Percentiles rank a stretch among this genome's conserved stretches.
Conservation (phyloP, 495 filamentous ascomycete species). For the Poronia punctata region DNA sequence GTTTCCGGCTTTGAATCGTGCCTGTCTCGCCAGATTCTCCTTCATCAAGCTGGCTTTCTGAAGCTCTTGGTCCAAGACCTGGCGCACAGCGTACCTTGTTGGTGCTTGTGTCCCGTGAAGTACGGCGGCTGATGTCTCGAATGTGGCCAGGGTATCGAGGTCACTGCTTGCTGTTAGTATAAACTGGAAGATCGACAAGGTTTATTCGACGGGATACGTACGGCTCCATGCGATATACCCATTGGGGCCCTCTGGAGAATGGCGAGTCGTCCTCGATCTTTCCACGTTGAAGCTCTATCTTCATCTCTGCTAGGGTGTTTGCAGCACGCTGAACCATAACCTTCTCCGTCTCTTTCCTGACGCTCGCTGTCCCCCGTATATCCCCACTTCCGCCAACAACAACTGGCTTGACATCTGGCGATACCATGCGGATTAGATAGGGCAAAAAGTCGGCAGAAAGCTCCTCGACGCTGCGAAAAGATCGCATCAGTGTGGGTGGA, state of each 20-base stretch:
- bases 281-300: slow-evolving; percentile 74
- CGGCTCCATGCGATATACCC: slow-evolving; percentile 95
- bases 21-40: slow-evolving; percentile 50
- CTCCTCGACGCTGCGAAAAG: slow-evolving; percentile 68
- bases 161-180: slow-evolving; percentile 15
- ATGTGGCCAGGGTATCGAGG: slow-evolving; percentile 62
- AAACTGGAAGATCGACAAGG: too few species aligned
- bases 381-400: slow-evolving; percentile 67
- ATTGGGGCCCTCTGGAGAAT: slow-evolving; percentile 50
- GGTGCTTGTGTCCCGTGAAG: slow-evolving; percentile 50
- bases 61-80: slow-evolving; percentile 86
- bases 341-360: slow-evolving; percentile 79
- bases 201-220: slow-evolving; percentile 49
- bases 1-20: slow-evolving; percentile 41
- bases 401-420: slow-evolving; percentile 88
- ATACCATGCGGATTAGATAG: slow-evolving; percentile 71
- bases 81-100: slow-evolving; percentile 79
- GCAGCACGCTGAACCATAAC: slow-evolving; percentile 71
- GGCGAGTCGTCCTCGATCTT: slow-evolving; percentile 57
- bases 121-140: slow-evolving; percentile 46
- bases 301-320: slow-evolving; percentile 66
- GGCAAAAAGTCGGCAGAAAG: slow-evolving; percentile 78
- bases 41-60: slow-evolving; percentile 58
- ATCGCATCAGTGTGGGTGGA: slow-evolving; percentile 58
- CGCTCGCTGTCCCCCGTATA: slow-evolving; percentile 63